These are phyloP conservation scores for Nepenthes gracilis DNA, from an alignment of 148 eudicot genomes.

Conservation along the genomic window DNA sequence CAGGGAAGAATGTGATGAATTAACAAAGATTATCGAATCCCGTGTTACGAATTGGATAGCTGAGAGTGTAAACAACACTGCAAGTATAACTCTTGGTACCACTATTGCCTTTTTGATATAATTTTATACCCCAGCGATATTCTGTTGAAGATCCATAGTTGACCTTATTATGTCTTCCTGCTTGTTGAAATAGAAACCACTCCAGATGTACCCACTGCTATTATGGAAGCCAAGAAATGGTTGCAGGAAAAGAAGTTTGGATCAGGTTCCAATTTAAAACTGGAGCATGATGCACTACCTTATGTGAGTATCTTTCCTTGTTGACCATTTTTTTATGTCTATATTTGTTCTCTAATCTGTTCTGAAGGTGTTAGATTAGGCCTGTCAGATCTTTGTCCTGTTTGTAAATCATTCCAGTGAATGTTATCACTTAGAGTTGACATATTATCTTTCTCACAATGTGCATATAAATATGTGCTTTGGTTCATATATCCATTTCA, in stretches of 20 bases:
- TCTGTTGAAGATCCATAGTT: background rate
- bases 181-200: constrained; percentile 6
- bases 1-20: constrained; percentile 75
- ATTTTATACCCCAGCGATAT: background rate
- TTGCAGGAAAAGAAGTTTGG: constrained; percentile 55
- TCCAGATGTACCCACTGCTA: constrained; percentile 38
- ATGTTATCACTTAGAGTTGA: too few species aligned
- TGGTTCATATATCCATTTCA: too few species aligned
- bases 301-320: constrained; percentile 2
- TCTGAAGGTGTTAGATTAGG: background rate
- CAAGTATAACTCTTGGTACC: constrained; percentile 19
- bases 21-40: constrained; percentile 52
- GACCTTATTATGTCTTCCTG: background rate
- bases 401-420: too few species aligned
- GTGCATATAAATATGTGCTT: too few species aligned
- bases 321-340: background rate
- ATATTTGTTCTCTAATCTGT: background rate
- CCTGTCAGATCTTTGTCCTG: too few species aligned
- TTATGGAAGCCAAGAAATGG: constrained; percentile 81
- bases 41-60: constrained; percentile 33
- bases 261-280: constrained; percentile 32
- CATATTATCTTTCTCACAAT: too few species aligned
- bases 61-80: constrained; percentile 8
- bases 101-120: background rate
- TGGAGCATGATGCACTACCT: constrained; percentile 24